A percentile compares a stretch with the other conserved stretches of the same genome.
phyloP scores from a whole-genome alignment of 257 asterid species.

The Penstemon eatonii region DNA sequence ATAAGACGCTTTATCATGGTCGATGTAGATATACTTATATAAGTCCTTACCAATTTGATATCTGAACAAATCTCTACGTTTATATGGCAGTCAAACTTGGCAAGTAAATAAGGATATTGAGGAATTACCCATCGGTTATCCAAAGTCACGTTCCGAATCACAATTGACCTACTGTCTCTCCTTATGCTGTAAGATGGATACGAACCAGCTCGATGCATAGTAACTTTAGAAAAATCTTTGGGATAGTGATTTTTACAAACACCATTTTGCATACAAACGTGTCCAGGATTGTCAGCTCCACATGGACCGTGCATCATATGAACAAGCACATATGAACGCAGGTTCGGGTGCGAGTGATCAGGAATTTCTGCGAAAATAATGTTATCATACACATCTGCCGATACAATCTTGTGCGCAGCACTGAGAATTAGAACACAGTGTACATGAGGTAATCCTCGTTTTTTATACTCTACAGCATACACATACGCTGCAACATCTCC shows the following conservation, averaged over 20 bases:
- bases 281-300: background rate
- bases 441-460: constrained; percentile 2
- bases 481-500: too few species aligned
- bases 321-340: background rate
- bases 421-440: background rate
- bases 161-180: background rate
- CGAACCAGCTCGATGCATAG: background rate
- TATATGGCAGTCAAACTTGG: background rate
- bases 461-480: constrained; percentile 8
- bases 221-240: background rate
- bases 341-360: background rate
- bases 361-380: background rate
- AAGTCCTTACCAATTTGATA: background rate
- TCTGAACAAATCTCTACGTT: too few species aligned
- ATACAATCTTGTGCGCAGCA: background rate
- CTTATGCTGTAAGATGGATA: background rate
- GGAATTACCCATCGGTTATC: background rate
- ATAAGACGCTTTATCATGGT: background rate
- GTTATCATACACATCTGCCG: background rate
- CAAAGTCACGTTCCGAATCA: background rate
- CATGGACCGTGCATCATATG: constrained; percentile 16
- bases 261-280: background rate
- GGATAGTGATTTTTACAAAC: background rate
- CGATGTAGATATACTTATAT: background rate
- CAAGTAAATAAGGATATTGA: background rate